Evolutionary conservation across 495 filamentous ascomycete genomes (phyloP), one percentile per base, ranked within the genome.

Genomic region (Antarctomyces pellizariae): DNA sequence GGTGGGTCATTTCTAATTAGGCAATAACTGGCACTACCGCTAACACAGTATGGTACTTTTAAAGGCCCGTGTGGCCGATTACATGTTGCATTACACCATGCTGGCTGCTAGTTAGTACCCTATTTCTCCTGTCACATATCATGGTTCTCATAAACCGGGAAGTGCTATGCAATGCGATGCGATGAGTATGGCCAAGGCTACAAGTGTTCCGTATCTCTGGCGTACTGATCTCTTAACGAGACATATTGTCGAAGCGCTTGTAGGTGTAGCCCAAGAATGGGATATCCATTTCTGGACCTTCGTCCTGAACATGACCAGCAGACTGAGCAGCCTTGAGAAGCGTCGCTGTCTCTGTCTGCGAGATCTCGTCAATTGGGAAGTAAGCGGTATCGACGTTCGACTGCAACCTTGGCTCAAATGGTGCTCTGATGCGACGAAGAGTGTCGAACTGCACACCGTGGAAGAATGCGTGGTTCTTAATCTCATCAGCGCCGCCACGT

Each of bases 201-300:
- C 7, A 12, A 9, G 3, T 16, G 26, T 11, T 25, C 26, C 13
- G 12, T 9, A 17, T 13, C 6, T 36, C 30, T 22, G 29, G 27
- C 1, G 28, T 9, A 5, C 36, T 32, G 12, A 32, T 40, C 33
- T 36, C 44, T 56, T 45, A 62, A 30, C 54, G 52, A 45, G 58
- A 59, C 52, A 62, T 62, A 36, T 73, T 76, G 53, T 92, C 84
- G 50, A 97, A 97, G 31, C 86, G 74, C 59, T 92, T 95, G 59
- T 91, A 97, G 11, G 86, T 97, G 46, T 97, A 97, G 13, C 86
- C 86, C 40, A 95, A 90, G 47, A 97, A 97, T 2, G 86, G 86
- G 43, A 95, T 48, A 46, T 71, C 82, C 67, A 95, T 78, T 59
- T 93, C 89, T n/a, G 61, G 61, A 15, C 52, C 52, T 32, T 66